A percentile compares a stretch with the other conserved stretches of the same genome.
Evolutionary conservation across 768 basidiomycete genomes (phyloP).

Genomic region (Pluteus cervinus): DNA sequence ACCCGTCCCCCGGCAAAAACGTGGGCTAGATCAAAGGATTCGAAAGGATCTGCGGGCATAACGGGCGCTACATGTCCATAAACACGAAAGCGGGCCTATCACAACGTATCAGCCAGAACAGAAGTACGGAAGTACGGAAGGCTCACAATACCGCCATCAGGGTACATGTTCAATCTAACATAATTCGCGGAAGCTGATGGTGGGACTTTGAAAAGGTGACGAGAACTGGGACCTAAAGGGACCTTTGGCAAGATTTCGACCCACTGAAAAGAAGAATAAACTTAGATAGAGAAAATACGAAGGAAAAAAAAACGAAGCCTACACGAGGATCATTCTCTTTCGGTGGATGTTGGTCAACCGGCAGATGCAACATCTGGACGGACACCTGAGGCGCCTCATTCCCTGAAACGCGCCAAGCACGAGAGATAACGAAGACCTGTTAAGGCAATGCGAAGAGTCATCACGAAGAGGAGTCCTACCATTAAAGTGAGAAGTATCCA

Average conservation of each 20-base stretch:
- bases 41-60: conserved; percentile 40
- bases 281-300: background rate
- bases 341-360: conserved; percentile 31
- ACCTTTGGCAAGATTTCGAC: conserved; percentile 68
- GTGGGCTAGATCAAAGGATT: conserved; percentile 79
- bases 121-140: conserved; percentile 4
- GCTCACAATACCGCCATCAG: conserved; percentile 94
- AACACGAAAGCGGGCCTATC: conserved; percentile 84
- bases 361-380: conserved; percentile 56
- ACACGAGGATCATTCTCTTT: conserved; percentile 49
- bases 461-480: conserved; percentile 43
- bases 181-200: conserved; percentile 53
- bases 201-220: conserved; percentile 80
- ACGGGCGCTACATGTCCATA: conserved; percentile 76
- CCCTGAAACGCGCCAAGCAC: conserved; percentile 33
- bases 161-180: conserved; percentile 92
- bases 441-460: conserved; percentile 1
- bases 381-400: conserved; percentile 85
- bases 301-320: conserved; percentile 15
- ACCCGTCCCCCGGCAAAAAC: conserved; percentile 87
- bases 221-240: conserved; percentile 74
- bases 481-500: conserved; percentile 94
- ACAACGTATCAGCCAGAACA: conserved; percentile 4
- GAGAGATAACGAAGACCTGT: conserved; percentile 4
- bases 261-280: conserved; percentile 58